Percentiles rank a stretch among this genome's conserved stretches.
Conservation (phyloP, 768 basidiomycete species). For the Boletus rufocinnamomeus region DNA sequence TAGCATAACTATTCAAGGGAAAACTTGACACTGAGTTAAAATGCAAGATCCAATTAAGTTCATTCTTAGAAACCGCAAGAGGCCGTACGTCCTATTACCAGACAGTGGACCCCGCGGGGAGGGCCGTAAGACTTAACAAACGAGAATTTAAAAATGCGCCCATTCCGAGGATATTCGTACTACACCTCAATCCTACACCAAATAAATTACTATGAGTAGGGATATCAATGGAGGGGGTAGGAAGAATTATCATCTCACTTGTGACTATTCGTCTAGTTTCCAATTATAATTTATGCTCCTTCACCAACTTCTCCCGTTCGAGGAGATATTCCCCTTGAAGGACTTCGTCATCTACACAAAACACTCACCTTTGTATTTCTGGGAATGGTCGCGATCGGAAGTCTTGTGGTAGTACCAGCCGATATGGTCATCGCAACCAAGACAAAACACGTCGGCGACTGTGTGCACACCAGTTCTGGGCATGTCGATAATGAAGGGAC, state of each 20-base stretch:
- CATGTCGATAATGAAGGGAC: too few species aligned
- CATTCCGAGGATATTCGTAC: background rate
- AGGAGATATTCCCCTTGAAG: slow-evolving; percentile 75
- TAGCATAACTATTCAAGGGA: background rate
- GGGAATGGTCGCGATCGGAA: too few species aligned
- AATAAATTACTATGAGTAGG: background rate
- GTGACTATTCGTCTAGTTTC: slow-evolving; percentile 52
- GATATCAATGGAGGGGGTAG: background rate
- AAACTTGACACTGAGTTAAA: slow-evolving; percentile 31
- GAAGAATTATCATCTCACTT: background rate
- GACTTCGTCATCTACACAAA: background rate
- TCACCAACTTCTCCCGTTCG: slow-evolving; percentile 76
- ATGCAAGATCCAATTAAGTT: background rate
- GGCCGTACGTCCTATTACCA: background rate
- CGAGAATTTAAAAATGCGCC: background rate
- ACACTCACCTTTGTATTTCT: too few species aligned
- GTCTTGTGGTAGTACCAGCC: too few species aligned
- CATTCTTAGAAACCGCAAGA: background rate
- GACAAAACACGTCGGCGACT: too few species aligned
- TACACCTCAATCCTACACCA: background rate
- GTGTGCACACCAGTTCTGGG: too few species aligned
- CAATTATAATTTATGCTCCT: slow-evolving; percentile 86
- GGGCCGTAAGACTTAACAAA: background rate
- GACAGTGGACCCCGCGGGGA: background rate
- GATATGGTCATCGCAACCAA: too few species aligned